These are phyloP conservation scores for Plenodomus tracheiphilus DNA, from an alignment of 2,329 filamentous ascomycete genomes.

Conservation along the genomic window DNA sequence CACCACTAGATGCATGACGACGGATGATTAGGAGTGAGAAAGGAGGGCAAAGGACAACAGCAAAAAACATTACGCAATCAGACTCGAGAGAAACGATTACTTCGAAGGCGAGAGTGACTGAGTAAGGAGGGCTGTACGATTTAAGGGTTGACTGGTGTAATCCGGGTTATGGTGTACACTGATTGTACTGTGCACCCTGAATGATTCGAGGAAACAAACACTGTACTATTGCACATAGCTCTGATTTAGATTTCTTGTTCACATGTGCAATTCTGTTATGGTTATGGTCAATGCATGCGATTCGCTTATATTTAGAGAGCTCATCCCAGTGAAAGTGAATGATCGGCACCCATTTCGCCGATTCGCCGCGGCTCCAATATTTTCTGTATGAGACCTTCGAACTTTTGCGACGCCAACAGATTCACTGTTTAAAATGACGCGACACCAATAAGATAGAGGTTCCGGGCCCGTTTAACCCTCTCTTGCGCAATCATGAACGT, in stretches of 20 bases:
- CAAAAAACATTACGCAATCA: not conserved
- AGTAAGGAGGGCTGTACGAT: not conserved
- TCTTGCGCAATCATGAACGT: constrained; percentile 63
- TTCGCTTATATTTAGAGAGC: not conserved
- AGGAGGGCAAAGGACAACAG: not conserved
- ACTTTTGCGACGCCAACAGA: not conserved
- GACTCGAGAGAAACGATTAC: not conserved
- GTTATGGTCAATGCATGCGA: not conserved
- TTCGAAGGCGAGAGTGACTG: not conserved
- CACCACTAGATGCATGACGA: constrained; percentile 26
- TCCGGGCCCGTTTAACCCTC: too few species aligned
- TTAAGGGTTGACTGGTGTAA: not conserved
- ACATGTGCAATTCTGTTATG: constrained; percentile 32
- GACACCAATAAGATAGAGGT: too few species aligned
- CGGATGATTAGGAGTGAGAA: not conserved
- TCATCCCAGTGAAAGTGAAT: not conserved
- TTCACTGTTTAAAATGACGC: too few species aligned
- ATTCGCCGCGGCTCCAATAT: not conserved
- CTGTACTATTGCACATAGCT: constrained; percentile 48
- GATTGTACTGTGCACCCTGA: not conserved
- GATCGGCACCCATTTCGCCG: not conserved
- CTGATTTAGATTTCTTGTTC: constrained; percentile 43
- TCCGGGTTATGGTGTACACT: not conserved
- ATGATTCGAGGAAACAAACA: constrained; percentile 13
- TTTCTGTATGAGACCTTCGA: not conserved